phyloP scores from a whole-genome alignment of 495 filamentous ascomycete species.

The Collariella sp. region DNA sequence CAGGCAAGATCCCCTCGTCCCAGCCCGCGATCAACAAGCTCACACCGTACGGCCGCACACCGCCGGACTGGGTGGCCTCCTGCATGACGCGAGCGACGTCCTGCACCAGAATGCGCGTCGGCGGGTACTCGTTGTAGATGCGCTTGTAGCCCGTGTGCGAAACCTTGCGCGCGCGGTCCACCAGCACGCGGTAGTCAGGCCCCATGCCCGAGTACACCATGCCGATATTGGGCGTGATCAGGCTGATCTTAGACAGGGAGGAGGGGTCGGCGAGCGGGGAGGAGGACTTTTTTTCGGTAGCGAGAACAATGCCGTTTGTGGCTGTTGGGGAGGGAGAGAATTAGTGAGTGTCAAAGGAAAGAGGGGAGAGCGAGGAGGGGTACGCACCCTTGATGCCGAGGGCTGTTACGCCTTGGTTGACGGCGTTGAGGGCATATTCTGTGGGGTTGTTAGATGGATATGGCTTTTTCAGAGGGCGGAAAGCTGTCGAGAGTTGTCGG shows the following conservation, averaged over 20 bases:
- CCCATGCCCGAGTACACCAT: slow-evolving; percentile 99
- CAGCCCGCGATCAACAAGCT: slow-evolving; percentile 91
- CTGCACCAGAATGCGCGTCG: slow-evolving; percentile 95
- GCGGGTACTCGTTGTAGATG: slow-evolving; percentile 99
- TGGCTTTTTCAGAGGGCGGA: neutral
- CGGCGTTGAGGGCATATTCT: slow-evolving; percentile 99
- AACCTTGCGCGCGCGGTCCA: slow-evolving; percentile 95
- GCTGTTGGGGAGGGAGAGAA: slow-evolving; percentile 41
- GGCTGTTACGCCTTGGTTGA: slow-evolving; percentile 97
- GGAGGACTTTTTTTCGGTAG: slow-evolving; percentile 98
- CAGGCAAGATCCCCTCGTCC: slow-evolving; percentile 91
- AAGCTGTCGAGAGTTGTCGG: neutral
- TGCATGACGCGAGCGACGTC: slow-evolving; percentile 98
- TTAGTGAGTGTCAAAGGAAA: no score
- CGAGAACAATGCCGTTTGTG: slow-evolving; percentile 97
- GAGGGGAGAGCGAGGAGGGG: slow-evolving; percentile 1
- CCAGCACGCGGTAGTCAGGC: slow-evolving; percentile 93
- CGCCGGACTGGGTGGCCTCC: slow-evolving; percentile 94
- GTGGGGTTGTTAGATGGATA: slow-evolving; percentile 10
- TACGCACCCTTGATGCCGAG: slow-evolving; percentile 89
- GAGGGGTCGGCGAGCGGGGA: slow-evolving; percentile 89
- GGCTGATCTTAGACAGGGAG: slow-evolving; percentile 93
- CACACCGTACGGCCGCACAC: slow-evolving; percentile 97
- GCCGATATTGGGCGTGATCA: slow-evolving; percentile 97
- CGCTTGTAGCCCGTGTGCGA: slow-evolving; percentile 99